phyloP scores from a whole-genome alignment of 2,329 filamentous ascomycete genomes.

The Penicillium sp. region DNA sequence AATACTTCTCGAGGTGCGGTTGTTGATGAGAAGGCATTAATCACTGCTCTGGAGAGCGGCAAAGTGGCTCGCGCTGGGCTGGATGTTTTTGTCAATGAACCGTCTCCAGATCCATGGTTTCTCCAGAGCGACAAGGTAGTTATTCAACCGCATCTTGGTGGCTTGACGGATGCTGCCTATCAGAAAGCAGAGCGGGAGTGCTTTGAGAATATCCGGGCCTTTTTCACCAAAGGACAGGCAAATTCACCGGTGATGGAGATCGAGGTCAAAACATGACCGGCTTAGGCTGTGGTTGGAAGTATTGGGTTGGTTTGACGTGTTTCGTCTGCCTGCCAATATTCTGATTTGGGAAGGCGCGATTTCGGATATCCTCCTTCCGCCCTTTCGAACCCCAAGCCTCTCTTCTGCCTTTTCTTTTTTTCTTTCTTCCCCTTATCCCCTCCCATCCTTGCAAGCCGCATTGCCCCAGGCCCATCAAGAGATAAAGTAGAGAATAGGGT shows the following conservation, averaged over 20 bases:
- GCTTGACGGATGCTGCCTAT: conserved; percentile 46
- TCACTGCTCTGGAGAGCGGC: conserved; percentile 44
- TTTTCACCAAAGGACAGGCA: conserved; percentile 42
- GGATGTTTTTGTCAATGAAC: conserved; percentile 51
- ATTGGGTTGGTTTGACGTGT: no score
- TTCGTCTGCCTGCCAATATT: no score
- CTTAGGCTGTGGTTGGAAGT: no score
- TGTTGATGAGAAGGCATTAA: conserved; percentile 46
- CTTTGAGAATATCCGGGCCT: conserved; percentile 48
- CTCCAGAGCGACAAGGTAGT: conserved; percentile 42
- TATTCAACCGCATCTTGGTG: conserved; percentile 49
- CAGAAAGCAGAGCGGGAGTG: conserved; percentile 47
- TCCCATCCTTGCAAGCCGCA: no score
- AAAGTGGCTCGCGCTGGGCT: conserved; percentile 48
- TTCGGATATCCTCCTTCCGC: no score
- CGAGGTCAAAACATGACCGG: no score
- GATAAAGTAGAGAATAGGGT: no score
- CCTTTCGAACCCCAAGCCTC: no score
- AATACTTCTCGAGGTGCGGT: conserved; percentile 51
- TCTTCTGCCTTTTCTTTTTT: no score
- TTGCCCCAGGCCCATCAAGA: no score
- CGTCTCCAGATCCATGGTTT: conserved; percentile 44
- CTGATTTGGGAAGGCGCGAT: no score
- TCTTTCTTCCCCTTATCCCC: no score
- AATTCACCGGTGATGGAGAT: conserved; percentile 12